Evolutionary conservation across 2,329 filamentous ascomycete species (phyloP).

Genomic region (Dendrostoma leiphaemia): DNA sequence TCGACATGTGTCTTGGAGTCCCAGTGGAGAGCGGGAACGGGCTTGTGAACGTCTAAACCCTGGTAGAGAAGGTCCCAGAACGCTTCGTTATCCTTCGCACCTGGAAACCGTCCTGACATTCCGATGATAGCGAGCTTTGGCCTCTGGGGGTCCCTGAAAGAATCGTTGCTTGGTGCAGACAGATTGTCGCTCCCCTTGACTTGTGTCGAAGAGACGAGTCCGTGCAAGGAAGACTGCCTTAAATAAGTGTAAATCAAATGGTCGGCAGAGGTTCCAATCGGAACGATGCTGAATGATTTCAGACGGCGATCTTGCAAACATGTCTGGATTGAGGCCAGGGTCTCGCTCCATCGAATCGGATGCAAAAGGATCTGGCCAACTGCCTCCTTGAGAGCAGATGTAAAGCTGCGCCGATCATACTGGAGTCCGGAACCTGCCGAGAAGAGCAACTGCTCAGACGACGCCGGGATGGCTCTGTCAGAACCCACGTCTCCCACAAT

Average conservation of each 20-base stretch:
- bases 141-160: neutral
- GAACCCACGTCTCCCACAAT: neutral
- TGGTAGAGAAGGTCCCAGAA: constrained; percentile 12
- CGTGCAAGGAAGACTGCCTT: neutral
- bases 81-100: neutral
- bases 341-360: neutral
- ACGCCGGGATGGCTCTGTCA: neutral
- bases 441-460: neutral
- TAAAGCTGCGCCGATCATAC: neutral
- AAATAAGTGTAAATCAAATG: constrained; percentile 1
- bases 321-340: neutral
- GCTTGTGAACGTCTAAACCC: constrained; percentile 25
- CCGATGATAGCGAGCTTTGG: constrained; percentile 3
- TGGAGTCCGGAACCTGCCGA: neutral
- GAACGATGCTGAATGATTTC: neutral
- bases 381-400: neutral
- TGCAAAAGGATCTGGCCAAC: neutral
- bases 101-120: neutral
- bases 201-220: neutral
- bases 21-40: neutral
- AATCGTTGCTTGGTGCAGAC: neutral
- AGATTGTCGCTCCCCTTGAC: too few relatives aligned
- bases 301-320: constrained; percentile 18
- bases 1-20: constrained; percentile 23
- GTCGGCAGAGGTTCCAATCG: constrained; percentile 2